Base-by-base conservation (phyloP, 495 filamentous ascomycete species). In the Physcia stellaris region DNA sequence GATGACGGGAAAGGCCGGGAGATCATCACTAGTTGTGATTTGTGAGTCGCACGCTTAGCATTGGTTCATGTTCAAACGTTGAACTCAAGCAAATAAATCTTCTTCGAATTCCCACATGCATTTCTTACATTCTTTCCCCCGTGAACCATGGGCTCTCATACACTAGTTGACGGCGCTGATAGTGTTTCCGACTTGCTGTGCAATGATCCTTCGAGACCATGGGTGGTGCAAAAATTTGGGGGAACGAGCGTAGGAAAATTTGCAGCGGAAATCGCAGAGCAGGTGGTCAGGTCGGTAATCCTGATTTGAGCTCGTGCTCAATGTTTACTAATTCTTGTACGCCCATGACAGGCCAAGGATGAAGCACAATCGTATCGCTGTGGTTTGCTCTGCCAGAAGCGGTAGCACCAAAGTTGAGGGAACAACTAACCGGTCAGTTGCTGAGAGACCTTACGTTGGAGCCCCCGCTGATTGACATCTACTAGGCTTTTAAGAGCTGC, bases 391-490 rank as follows among this genome's bases (percentile, higher is more conserved):
- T 29, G 90, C 90, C 16, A 62, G 86, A 54, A 94, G 85, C 56
- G 87, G 80, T 39, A 80, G 79, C 41, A 88, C 83, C 49, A 96
- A 96, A 58, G 72, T 71, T 21, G 83, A 88, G 41, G 87, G 87
- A 36, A 95, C 90, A 32, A 96, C 90, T 30, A 96, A 90, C 64
- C 75, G 85, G 84, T 92, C n/a, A n/a, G n/a, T n/a, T n/a, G n/a
- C n/a, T n/a, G n/a, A n/a, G n/a, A n/a, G n/a, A n/a, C n/a, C n/a
- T n/a, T n/a, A n/a, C n/a, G n/a, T n/a, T n/a, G n/a, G n/a, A n/a
- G n/a, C n/a, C n/a, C n/a, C n/a, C n/a, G n/a, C n/a, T n/a, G n/a
- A n/a, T n/a, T n/a, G n/a, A 47, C 38, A 20, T 29, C 13, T n/a
- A 29, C 20, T 21, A 81, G 80, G 36, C 66, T 87, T 27, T 62